Evolutionary conservation across 1,139 yeast species (phyloP), one percentile per base, ranked within the genome.

Genomic region (Magnusiomyces fungicola): DNA sequence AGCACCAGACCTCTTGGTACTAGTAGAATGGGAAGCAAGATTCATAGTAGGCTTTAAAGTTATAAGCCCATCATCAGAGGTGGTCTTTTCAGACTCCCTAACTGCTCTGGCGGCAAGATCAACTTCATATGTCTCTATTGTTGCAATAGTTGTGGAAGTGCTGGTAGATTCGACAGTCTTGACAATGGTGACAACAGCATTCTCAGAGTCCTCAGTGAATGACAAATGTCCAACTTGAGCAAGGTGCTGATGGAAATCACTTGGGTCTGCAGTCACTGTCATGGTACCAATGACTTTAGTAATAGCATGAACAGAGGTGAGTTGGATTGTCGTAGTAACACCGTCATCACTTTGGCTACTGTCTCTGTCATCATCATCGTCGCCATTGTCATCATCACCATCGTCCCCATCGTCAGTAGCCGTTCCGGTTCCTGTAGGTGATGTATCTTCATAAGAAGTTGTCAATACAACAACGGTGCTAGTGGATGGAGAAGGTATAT

Each of bases 391-490:
- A 6, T 43, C 40, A 12, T 24, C 46, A 16, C 24, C 21, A 23
- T 43, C 30, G 22, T 43, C 40, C 14, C 40, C 41, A n/a, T 3
- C n/a, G n/a, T 34, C 41, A 4, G 3, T 10, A 34, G n/a, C 32
- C 2, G 23, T 38, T 16, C 29, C 45, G 24, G 16, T 21, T n/a
- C 33, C 21, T 3, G 2, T 22, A 21, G 19, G 18, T 19, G 10
- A 16, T 5, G 14, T 29, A 19, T 43, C 45, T 18, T 43, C 45
- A 19, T 22, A 21, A 38, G 43, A 39, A 7, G 43, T 38, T 2
- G 48, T 3, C 3, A 25, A 21, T n/a, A 6, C 43, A 23, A n/a
- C n/a, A n/a, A 39, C 23, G 14, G 30, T 16, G 7, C 38, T 16
- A 33, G 33, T 14, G 19, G 50, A 5, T 32, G 44, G 18, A 16